A percentile compares a stretch with the other conserved stretches of the same genome.
These are phyloP conservation scores for Nemania bipapillata DNA, from an alignment of 2,329 filamentous ascomycete genomes.

Conservation along the genomic window DNA sequence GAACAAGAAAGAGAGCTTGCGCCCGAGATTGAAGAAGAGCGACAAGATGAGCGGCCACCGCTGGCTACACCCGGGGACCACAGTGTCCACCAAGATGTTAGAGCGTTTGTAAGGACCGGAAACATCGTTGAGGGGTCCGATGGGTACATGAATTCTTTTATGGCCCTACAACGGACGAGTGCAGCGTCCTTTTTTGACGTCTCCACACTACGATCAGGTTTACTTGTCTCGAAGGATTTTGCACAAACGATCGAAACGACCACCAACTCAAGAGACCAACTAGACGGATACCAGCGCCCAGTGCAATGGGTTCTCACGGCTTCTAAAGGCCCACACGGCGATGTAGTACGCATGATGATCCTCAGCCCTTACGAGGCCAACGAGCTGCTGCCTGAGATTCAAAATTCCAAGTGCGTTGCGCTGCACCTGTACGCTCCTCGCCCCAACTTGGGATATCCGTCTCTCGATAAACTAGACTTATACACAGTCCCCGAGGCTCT, in stretches of 20 bases:
- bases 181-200: constrained; percentile 5
- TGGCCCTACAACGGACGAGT: constrained; percentile 10
- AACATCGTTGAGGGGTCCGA: background rate
- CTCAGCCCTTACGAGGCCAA: constrained; percentile 46
- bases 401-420: constrained; percentile 25
- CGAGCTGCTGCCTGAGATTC: constrained; percentile 34
- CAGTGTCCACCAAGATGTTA: constrained; percentile 7
- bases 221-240: constrained; percentile 34
- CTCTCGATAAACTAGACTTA: constrained; percentile 40
- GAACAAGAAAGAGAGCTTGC: constrained; percentile 76
- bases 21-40: constrained; percentile 71
- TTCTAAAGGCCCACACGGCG: background rate
- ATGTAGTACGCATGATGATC: constrained; percentile 54
- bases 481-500: constrained; percentile 36
- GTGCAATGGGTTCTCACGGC: constrained; percentile 33
- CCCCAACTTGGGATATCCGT: constrained; percentile 23
- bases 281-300: constrained; percentile 24
- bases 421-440: constrained; percentile 44
- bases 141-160: constrained; percentile 30
- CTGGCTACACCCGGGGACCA: background rate
- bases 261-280: background rate
- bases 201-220: constrained; percentile 2
- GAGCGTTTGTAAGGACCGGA: background rate
- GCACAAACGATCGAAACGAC: constrained; percentile 12
- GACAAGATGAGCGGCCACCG: constrained; percentile 40